A percentile compares a stretch with the other conserved stretches of the same genome.
Evolutionary conservation across 139 green algal species (phyloP).

Genomic region (Nannochloris sp.): DNA sequence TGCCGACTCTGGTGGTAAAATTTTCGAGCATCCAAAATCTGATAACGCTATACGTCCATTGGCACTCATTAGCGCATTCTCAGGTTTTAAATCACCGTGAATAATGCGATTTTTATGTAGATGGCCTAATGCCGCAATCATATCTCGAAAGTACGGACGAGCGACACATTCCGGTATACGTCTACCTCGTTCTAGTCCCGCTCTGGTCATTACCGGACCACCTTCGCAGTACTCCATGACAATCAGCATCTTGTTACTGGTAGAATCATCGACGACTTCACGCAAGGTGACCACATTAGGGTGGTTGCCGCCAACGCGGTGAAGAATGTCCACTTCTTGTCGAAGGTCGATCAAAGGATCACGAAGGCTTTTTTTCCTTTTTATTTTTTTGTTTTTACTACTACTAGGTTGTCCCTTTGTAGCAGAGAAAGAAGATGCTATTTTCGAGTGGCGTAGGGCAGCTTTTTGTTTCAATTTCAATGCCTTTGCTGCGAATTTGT

Average conservation of each 20-base stretch:
- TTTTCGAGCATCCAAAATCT: slow-evolving; percentile 79
- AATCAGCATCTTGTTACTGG: slow-evolving; percentile 65
- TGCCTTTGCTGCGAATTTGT: background rate
- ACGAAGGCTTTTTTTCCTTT: background rate
- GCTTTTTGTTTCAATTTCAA: slow-evolving; percentile 3
- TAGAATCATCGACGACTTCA: slow-evolving; percentile 72
- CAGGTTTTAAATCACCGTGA: slow-evolving; percentile 81
- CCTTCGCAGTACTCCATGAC: slow-evolving; percentile 83
- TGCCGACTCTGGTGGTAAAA: slow-evolving; percentile 56
- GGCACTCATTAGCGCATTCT: slow-evolving; percentile 71
- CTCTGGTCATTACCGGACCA: slow-evolving; percentile 59
- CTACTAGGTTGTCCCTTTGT: background rate
- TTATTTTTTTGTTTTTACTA: no score
- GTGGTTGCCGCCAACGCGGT: slow-evolving; percentile 51
- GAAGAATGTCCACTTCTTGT: slow-evolving; percentile 69
- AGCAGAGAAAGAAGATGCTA: background rate
- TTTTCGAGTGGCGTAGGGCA: background rate
- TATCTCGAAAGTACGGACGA: slow-evolving; percentile 67
- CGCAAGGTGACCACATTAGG: slow-evolving; percentile 62
- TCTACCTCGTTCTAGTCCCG: slow-evolving; percentile 50
- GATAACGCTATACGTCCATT: slow-evolving; percentile 54
- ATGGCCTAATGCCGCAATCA: slow-evolving; percentile 62
- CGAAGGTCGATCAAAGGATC: slow-evolving; percentile 56
- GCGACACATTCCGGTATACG: slow-evolving; percentile 61
- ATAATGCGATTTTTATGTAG: slow-evolving; percentile 71